A percentile compares a stretch with the other conserved stretches of the same genome.
Evolutionary conservation across 192 early-diverging fungal species (phyloP).

Genomic region (Coemansia sp.): DNA sequence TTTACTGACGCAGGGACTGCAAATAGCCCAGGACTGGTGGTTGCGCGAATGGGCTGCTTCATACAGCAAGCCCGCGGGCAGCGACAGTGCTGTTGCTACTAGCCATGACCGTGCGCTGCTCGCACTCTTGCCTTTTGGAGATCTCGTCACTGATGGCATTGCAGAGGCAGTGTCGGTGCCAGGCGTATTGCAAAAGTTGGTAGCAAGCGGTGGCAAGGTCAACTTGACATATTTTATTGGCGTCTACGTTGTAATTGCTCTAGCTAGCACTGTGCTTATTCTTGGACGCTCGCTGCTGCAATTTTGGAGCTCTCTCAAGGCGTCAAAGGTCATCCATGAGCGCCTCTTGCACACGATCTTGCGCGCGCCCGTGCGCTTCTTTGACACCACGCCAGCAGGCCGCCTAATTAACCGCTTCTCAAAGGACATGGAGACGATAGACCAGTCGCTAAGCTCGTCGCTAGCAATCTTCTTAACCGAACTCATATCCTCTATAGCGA

Average conservation of each 20-base stretch:
- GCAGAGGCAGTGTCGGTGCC: neutral
- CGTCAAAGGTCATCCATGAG: conserved; percentile 43
- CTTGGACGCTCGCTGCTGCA: conserved; percentile 42
- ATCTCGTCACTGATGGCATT: neutral
- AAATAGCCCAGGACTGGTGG: conserved; percentile 54
- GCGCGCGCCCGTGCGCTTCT: conserved; percentile 63
- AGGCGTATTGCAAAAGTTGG: conserved; percentile 62
- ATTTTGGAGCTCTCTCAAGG: conserved; percentile 48
- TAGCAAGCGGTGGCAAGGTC: conserved; percentile 65
- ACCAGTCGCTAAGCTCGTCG: conserved; percentile 77
- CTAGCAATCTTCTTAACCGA: conserved; percentile 57
- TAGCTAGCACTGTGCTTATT: conserved; percentile 30
- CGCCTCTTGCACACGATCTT: conserved; percentile 52
- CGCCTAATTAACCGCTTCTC: conserved; percentile 88
- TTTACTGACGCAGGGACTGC: conserved; percentile 30
- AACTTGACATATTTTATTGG: conserved; percentile 74
- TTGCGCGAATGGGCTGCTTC: conserved; percentile 53
- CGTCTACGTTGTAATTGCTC: conserved; percentile 58
- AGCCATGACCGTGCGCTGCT: neutral
- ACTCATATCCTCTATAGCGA: conserved; percentile 37
- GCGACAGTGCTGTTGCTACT: neutral
- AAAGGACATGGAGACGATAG: conserved; percentile 72
- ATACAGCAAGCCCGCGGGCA: conserved; percentile 18
- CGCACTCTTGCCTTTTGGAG: neutral
- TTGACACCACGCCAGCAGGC: conserved; percentile 76